Evolutionary conservation across 2,329 filamentous ascomycete species (phyloP).

Genomic region (Pleurostoma richardsiae): DNA sequence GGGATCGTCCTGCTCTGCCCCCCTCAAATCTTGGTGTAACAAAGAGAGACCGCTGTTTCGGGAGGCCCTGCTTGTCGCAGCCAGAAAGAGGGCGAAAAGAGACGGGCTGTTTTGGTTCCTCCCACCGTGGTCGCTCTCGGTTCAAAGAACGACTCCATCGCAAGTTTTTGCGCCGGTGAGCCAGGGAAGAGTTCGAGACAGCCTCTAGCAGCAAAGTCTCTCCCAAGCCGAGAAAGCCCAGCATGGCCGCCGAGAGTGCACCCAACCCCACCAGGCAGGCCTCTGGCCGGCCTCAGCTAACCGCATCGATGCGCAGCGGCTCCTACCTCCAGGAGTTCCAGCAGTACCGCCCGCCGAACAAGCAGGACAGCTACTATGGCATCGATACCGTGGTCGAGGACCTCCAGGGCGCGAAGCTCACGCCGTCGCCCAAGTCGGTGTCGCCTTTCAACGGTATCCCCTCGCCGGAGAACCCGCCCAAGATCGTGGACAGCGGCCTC

Average conservation of each 20-base stretch:
- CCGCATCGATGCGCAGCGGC: constrained; percentile 50
- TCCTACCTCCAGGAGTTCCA: constrained; percentile 60
- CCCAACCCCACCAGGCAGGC: constrained; percentile 21
- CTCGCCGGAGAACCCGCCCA: constrained; percentile 52
- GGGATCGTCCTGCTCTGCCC: too few relatives aligned
- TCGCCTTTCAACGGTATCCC: constrained; percentile 56
- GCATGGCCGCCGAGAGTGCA: neutral
- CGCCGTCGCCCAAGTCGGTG: constrained; percentile 32
- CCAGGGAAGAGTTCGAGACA: too few relatives aligned
- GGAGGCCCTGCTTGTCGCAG: too few relatives aligned
- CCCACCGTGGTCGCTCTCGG: too few relatives aligned
- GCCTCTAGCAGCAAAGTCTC: too few relatives aligned
- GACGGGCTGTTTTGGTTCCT: too few relatives aligned
- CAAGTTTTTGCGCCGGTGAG: too few relatives aligned
- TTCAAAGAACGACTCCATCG: too few relatives aligned
- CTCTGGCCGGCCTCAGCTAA: constrained; percentile 41
- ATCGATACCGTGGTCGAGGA: constrained; percentile 63
- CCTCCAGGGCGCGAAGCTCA: constrained; percentile 30
- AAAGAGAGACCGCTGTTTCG: too few relatives aligned
- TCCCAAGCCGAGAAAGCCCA: neutral
- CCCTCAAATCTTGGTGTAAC: too few relatives aligned
- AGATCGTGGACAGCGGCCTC: constrained; percentile 57
- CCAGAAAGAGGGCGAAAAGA: too few relatives aligned
- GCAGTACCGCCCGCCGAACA: constrained; percentile 53
- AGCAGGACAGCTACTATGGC: constrained; percentile 51